phyloP scores from a whole-genome alignment of 768 basidiomycete species.

The Podaxis pistillaris region DNA sequence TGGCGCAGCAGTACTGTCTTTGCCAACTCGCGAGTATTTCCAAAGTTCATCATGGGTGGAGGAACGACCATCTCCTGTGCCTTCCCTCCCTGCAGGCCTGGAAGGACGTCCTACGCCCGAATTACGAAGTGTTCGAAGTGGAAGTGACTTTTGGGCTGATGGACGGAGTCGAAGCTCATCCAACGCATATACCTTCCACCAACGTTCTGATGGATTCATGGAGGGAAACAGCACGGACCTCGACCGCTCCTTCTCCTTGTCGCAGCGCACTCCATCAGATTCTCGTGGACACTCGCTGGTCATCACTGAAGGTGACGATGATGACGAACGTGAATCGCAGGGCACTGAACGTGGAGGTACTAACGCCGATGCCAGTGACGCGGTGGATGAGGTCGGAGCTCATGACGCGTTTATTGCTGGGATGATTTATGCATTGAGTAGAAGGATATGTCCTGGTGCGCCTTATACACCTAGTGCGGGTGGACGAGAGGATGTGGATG shows the following conservation, averaged over 20 bases:
- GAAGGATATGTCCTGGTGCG: constrained; percentile 67
- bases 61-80: constrained; percentile 31
- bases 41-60: constrained; percentile 83
- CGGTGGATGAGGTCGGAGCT: constrained; percentile 72
- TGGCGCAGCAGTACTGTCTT: constrained; percentile 75
- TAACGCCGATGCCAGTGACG: constrained; percentile 30
- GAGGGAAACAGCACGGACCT: constrained; percentile 18
- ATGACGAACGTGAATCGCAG: constrained; percentile 59
- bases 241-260: constrained; percentile 20
- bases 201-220: constrained; percentile 28
- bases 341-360: constrained; percentile 45
- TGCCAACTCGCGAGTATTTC: constrained; percentile 84
- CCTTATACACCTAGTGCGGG: constrained; percentile 67
- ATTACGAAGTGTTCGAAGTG: constrained; percentile 55
- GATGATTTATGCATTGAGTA: constrained; percentile 80
- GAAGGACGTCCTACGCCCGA: constrained; percentile 19
- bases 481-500: constrained; percentile 31
- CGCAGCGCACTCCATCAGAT: constrained; percentile 24
- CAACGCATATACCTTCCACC: constrained; percentile 45
- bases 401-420: constrained; percentile 85
- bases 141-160: constrained; percentile 77
- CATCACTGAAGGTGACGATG: constrained; percentile 25
- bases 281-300: constrained; percentile 30
- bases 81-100: constrained; percentile 14
- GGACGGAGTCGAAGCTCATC: constrained; percentile 53